phyloP scores from a whole-genome alignment of 352 stramenopile species.

The Plasmopara viticola region DNA sequence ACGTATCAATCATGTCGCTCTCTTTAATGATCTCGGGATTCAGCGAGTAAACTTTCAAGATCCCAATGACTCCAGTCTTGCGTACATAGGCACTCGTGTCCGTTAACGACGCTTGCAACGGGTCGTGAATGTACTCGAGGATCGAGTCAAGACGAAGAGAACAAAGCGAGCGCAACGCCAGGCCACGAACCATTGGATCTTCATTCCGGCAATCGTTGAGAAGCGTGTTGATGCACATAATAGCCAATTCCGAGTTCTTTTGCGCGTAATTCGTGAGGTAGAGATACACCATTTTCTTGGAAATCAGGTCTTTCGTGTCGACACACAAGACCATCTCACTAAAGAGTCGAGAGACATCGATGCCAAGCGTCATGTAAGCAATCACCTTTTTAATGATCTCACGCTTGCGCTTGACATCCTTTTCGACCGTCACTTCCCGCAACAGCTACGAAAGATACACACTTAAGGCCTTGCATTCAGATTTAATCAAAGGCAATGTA shows the following conservation, averaged over 20 bases:
- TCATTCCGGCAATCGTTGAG: conserved; percentile 98
- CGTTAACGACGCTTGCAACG: conserved; percentile 86
- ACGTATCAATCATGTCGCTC: conserved; percentile 94
- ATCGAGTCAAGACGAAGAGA: conserved; percentile 95
- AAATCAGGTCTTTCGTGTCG: conserved; percentile 97
- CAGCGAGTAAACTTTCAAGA: conserved; percentile 95
- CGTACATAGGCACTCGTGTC: conserved; percentile 98
- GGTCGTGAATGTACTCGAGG: conserved; percentile 97
- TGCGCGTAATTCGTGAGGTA: conserved; percentile 99
- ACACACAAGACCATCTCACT: conserved; percentile 98
- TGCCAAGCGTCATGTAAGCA: conserved; percentile 99
- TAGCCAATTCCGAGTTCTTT: conserved; percentile 97
- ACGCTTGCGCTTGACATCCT: conserved; percentile 95
- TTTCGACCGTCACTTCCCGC: conserved; percentile 94
- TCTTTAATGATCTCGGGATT: conserved; percentile 90
- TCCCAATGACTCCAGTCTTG: conserved; percentile 98
- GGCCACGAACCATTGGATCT: conserved; percentile 97
- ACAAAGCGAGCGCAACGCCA: conserved; percentile 96
- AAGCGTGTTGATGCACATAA: conserved; percentile 99
- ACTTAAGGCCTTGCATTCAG: neutral
- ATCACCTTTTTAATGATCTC: conserved; percentile 99
- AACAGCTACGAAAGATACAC: conserved; percentile 65
- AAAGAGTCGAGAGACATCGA: conserved; percentile 98
- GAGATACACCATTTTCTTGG: conserved; percentile 99
- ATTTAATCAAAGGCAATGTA: conserved; percentile 8